These are phyloP conservation scores for Fusarium sp. DNA, from an alignment of 2,329 filamentous ascomycete genomes.

Conservation along the genomic window DNA sequence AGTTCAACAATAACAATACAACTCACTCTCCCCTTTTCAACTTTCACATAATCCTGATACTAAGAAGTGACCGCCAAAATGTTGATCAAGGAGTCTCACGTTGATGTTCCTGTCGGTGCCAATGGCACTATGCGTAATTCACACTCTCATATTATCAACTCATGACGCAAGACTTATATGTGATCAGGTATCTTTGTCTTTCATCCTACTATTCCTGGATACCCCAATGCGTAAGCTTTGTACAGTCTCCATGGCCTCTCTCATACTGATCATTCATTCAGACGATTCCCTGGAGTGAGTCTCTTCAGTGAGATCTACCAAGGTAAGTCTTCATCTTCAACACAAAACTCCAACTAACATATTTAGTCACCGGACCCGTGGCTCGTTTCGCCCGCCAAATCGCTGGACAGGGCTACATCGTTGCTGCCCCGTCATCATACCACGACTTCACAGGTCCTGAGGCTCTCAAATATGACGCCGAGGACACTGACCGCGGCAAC, in stretches of 20 bases:
- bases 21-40: not conserved
- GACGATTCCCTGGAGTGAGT: slow-evolving; percentile 84
- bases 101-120: slow-evolving; percentile 63
- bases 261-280: slow-evolving; percentile 44
- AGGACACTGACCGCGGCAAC: slow-evolving; percentile 90
- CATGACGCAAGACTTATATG: slow-evolving; percentile 34
- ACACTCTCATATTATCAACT: slow-evolving; percentile 15
- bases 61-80: slow-evolving; percentile 50
- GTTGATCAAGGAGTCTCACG: slow-evolving; percentile 66
- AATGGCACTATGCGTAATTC: slow-evolving; percentile 66
- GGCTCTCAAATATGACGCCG: slow-evolving; percentile 84
- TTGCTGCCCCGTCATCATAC: slow-evolving; percentile 89
- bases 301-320: slow-evolving; percentile 97
- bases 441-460: slow-evolving; percentile 93
- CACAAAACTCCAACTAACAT: not conserved
- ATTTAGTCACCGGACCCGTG: slow-evolving; percentile 86
- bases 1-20: not conserved
- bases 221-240: slow-evolving; percentile 79
- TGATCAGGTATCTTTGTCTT: slow-evolving; percentile 84
- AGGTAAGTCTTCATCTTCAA: slow-evolving; percentile 64
- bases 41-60: not conserved
- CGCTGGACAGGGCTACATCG: slow-evolving; percentile 91
- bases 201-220: slow-evolving; percentile 85
- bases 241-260: no score
- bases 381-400: slow-evolving; percentile 91